phyloP scores from a whole-genome alignment of 2,329 filamentous ascomycete genomes.

The Sporothrix variecibatus region DNA sequence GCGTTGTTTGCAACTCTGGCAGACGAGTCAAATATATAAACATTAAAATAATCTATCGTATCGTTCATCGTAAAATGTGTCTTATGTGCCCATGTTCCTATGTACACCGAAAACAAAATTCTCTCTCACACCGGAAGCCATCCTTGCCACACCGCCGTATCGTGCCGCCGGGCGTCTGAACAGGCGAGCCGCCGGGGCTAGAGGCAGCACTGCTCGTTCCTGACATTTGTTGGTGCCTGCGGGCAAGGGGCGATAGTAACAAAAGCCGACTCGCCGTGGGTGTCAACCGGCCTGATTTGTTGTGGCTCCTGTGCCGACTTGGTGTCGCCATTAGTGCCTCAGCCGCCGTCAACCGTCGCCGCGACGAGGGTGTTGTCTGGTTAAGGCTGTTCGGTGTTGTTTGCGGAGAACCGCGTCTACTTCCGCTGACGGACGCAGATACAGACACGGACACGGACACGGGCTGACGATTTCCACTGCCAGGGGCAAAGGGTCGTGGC shows the following conservation, averaged over 20 bases:
- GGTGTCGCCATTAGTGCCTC: conserved; percentile 13
- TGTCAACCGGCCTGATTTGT: background rate
- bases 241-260: conserved; percentile 24
- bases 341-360: conserved; percentile 3
- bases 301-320: conserved; percentile 39
- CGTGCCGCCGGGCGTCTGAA: conserved; percentile 54
- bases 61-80: background rate
- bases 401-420: background rate
- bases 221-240: background rate
- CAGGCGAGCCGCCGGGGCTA: conserved; percentile 34
- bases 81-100: background rate
- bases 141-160: conserved; percentile 55
- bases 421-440: background rate
- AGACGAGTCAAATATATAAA: conserved; percentile 5
- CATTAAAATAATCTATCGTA: background rate
- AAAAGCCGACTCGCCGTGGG: background rate
- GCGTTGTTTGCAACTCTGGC: background rate
- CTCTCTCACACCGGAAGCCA: conserved; percentile 57
- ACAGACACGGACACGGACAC: background rate
- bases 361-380: background rate
- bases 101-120: conserved; percentile 61
- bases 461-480: background rate
- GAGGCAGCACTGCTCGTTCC: conserved; percentile 7
- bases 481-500: background rate
- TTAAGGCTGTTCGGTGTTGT: background rate